Percentiles rank a stretch among this genome's conserved stretches.
Evolutionary conservation across 2,329 filamentous ascomycete genomes (phyloP).

Genomic region (Calonectria pseudoturangicola): DNA sequence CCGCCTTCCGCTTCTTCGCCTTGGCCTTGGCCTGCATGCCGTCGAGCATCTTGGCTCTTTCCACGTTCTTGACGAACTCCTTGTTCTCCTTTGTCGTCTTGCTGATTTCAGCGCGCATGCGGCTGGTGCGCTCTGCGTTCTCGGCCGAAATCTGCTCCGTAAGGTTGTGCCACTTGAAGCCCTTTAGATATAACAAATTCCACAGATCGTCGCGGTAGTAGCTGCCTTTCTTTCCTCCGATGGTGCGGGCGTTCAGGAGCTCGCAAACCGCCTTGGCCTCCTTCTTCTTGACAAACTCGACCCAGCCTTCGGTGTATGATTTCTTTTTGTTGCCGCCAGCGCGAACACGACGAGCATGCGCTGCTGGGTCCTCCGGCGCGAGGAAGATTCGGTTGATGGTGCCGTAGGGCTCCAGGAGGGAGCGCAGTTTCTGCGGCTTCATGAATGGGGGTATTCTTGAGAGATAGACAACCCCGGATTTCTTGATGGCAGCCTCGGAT

Average conservation of each 20-base stretch:
- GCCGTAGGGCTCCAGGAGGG: constrained; percentile 84
- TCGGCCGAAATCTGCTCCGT: constrained; percentile 88
- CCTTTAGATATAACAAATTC: constrained; percentile 87
- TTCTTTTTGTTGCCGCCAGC: constrained; percentile 89
- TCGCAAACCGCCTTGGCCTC: constrained; percentile 87
- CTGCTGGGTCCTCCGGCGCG: constrained; percentile 82
- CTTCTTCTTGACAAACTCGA: constrained; percentile 85
- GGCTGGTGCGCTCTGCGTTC: constrained; percentile 85
- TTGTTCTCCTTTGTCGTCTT: constrained; percentile 87
- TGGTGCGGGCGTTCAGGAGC: constrained; percentile 84
- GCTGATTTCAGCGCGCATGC: constrained; percentile 86
- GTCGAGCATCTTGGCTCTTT: constrained; percentile 86
- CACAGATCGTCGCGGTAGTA: constrained; percentile 92
- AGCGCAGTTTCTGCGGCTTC: constrained; percentile 86
- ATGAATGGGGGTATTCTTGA: constrained; percentile 92
- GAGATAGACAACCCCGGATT: constrained; percentile 88
- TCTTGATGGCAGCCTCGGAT: constrained; percentile 78
- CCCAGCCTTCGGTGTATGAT: constrained; percentile 89
- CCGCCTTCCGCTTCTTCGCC: constrained; percentile 62
- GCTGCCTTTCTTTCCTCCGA: constrained; percentile 88
- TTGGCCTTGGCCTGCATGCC: constrained; percentile 79
- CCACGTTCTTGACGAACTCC: constrained; percentile 86
- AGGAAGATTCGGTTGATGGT: constrained; percentile 86
- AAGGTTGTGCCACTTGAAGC: constrained; percentile 87
- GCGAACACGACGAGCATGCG: constrained; percentile 79